Base-by-base conservation (phyloP, 768 basidiomycete genomes). In the Agaricus subrufescens region DNA sequence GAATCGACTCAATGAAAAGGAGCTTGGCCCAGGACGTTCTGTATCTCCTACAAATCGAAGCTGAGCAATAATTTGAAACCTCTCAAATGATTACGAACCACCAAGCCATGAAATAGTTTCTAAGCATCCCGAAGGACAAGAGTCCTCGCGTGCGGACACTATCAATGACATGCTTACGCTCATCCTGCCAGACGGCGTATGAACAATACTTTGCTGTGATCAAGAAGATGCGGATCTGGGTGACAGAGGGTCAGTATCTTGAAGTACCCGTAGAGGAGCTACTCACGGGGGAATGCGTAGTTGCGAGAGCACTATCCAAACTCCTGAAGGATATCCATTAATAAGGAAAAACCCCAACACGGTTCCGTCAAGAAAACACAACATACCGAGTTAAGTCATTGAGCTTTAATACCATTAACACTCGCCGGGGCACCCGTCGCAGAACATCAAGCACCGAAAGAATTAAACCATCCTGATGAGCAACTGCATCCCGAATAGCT, bases 131-230 rank as follows among this genome's bases (percentile, higher is more conserved):
- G 25, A 83, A 57, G 3, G 80, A 80, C 39, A 82, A 67, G 15
- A 86, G 67, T 2, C 86, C 85, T 30, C 72, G 71, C 30, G 72
- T 70, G 42, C 75, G 71, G 70, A 89, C 79, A 48, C 68, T 64
- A 48, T 73, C 70, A 26, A 76, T 68, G 4, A 83, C 61, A 27
- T 73, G 74, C 46, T 70, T 69, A 63, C 71, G 72, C 53, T 94
- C 86, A 62, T 88, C 86, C 50, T 79, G 75, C 90, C 90, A 92
- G 3, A 91, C 84, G 7, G 91, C 88, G 10, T 75, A 76, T 50
- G 84, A 77, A 66, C 95, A 97, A 70, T 91, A 96, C 64, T 90
- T 87, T 6, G 94, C 94, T 14, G 89, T 89, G 56, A 98, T 88
- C 31, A 98, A 67, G 69, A 98, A 98, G 66, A 98, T 85, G 19